phyloP scores from a whole-genome alignment of 306 rosid genomes.

The Prunus kanzakura region DNA sequence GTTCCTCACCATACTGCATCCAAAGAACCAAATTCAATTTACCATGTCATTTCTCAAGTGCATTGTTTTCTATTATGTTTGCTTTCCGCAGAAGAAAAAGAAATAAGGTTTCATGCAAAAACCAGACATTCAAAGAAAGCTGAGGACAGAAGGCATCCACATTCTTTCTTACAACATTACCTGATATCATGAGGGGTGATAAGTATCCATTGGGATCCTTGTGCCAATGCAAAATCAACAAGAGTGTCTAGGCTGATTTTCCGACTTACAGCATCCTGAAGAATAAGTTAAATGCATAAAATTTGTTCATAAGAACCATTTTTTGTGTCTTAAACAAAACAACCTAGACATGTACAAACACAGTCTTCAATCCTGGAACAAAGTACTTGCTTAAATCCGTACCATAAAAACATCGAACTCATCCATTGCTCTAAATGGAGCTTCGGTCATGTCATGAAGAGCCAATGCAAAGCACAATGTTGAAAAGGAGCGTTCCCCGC shows the following conservation, averaged over 20 bases:
- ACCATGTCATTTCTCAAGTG: background rate
- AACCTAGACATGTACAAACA: background rate
- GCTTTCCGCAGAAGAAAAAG: background rate
- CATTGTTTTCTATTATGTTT: background rate
- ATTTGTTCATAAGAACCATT: background rate
- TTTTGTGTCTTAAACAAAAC: background rate
- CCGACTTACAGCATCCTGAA: slow-evolving; percentile 90
- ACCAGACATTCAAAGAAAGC: background rate
- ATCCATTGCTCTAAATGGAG: slow-evolving; percentile 96
- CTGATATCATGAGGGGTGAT: slow-evolving; percentile 93
- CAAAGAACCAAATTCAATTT: slow-evolving; percentile 10
- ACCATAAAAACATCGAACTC: slow-evolving; percentile 99
- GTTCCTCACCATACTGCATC: slow-evolving; percentile 68
- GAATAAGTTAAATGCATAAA: slow-evolving; percentile 17
- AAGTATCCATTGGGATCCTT: slow-evolving; percentile 95
- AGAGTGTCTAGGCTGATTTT: slow-evolving; percentile 92
- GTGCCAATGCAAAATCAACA: slow-evolving; percentile 70
- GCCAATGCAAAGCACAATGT: slow-evolving; percentile 90
- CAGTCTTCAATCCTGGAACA: background rate
- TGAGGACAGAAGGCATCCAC: background rate
- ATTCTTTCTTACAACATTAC: slow-evolving; percentile 25
- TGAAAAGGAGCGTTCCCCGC: slow-evolving; percentile 96
- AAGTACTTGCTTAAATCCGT: slow-evolving; percentile 4
- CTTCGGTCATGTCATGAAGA: slow-evolving; percentile 92
- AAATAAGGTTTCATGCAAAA: background rate